phyloP scores from a whole-genome alignment of 805 yeast species.

The Pichia paraexigua region DNA sequence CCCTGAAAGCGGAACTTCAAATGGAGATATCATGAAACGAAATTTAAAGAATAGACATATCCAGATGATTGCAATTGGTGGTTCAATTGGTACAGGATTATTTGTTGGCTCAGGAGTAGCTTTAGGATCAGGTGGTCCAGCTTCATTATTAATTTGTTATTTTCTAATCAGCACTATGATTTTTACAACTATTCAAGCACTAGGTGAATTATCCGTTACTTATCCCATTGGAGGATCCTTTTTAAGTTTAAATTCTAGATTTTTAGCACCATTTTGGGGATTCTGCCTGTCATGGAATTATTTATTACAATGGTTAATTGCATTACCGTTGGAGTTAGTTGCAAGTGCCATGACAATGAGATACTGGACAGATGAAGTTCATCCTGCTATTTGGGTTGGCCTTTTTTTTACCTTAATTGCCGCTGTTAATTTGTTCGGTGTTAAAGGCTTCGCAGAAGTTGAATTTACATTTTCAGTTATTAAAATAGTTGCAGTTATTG shows the following conservation, averaged over 20 bases:
- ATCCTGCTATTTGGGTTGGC: conserved; percentile 45
- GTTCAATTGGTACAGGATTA: conserved; percentile 73
- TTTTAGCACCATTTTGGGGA: conserved; percentile 48
- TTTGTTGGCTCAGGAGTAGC: conserved; percentile 63
- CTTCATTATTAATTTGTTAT: conserved; percentile 51
- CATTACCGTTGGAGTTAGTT: conserved; percentile 42
- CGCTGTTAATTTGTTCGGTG: conserved; percentile 47
- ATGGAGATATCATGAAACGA: conserved; percentile 39
- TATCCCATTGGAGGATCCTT: conserved; percentile 54
- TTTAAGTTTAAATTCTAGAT: conserved; percentile 46
- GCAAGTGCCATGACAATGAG: conserved; percentile 41
- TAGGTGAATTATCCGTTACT: conserved; percentile 51
- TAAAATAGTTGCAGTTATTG: conserved; percentile 46
- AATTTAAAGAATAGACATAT: conserved; percentile 53
- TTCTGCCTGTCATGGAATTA: conserved; percentile 53
- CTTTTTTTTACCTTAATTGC: conserved; percentile 42
- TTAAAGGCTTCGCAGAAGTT: conserved; percentile 56
- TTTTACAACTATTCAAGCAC: conserved; percentile 49
- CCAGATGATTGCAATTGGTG: conserved; percentile 74
- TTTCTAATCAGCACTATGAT: conserved; percentile 48
- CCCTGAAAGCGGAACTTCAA: conserved; percentile 30
- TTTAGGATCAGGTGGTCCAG: conserved; percentile 58
- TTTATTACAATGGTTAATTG: conserved; percentile 41
- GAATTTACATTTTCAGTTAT: conserved; percentile 46
- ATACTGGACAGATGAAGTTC: conserved; percentile 36